Base-by-base conservation (phyloP, 768 basidiomycete genomes). In the Hygrocybe punicea region DNA sequence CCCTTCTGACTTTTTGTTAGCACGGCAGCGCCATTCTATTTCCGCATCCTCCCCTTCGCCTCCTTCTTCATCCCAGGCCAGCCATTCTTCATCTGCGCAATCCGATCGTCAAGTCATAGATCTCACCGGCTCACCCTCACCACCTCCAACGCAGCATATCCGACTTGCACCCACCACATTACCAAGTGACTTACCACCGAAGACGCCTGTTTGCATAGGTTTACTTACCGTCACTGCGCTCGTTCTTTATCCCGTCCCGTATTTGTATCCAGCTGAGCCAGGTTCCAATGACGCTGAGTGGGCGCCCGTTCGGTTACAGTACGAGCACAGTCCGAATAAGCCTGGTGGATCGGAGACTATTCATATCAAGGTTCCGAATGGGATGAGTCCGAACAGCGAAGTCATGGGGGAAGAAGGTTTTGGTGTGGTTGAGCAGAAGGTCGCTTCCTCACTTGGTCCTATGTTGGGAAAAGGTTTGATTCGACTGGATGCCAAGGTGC, bases 141-240 rank as follows among this genome's bases (percentile, higher is more conserved):
- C 81, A 47, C 78, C 79, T 11, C 79, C 80, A 2, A 58, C 66
- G 1, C 69, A 69, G 19, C 66, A 59, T 23, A 53, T 67, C 19
- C 62, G 64, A 25, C 69, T 68, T 46, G 64, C 61, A 53, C 66
- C 63, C 5, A 47, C 68, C 29, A 60, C 67, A 10, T 71, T 84
- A 2, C 81, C 84, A 2, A 73, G 76, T 8, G 86, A 89, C 45
- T 71, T 90, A 16, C 79, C 87, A 6, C 88, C 87, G 13, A 90
- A 86, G 74, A 90, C 89, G 0, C 88, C 91, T 14, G 84, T 95
- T 52, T 95, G 93, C 69, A 93, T 95, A 48, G 93, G 93, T 1
- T 87, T 90, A 57, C 77, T 95, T 35, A 78, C 79, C n/a, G 86
- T 86, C 17, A 91, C 88, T 16, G 92, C 91, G 13, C 81, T 95